Base-by-base conservation (phyloP, 441 rosid genomes). In the Aquilaria agallochum region DNA sequence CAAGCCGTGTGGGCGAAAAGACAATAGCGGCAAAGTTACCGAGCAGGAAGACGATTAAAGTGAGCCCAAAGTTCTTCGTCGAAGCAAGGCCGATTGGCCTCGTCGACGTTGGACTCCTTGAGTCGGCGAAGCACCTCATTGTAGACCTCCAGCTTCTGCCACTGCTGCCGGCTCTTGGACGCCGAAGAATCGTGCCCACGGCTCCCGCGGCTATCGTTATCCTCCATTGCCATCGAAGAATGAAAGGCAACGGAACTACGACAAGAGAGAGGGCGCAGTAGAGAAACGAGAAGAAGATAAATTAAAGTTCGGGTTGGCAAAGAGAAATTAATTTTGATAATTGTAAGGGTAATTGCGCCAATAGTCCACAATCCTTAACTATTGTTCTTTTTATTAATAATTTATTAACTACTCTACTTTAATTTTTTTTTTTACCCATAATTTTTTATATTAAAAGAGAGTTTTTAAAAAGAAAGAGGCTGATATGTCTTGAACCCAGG, bases 31-130 rank as follows among this genome's bases (percentile, higher is more conserved):
- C 13, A 32, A n/a, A 12, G 53, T 12, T 67, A 87, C 93, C 93
- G 71, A 47, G 83, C 63, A 3, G 93, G 93, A 59, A 87, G 88
- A 45, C 90, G 90, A 63, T 74, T 79, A 72, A 87, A 87, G 82
- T 87, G 93, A 62, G 75, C 44, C 93, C 86, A 87, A 48, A 87
- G 88, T 14, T 84, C 83, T 45, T 84, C 81, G 9, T 77, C 76
- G 60, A 87, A 87, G 53, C 68, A 69, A 48, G 86, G 77, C 49
- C 44, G 73, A 72, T 66, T 65, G 6, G 83, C 49, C 71, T 82
- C 90, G 6, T 66, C 58, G 62, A 50, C 63, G 50, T 51, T 62
- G 9, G 86, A 77, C 36, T 77, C 74, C 50, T 76, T 78, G 66
- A 87, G 90, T 50, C 88, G 83, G 58, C 86, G 78, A 65, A 83